Evolutionary conservation across 345 rosid species (phyloP), one percentile per base, ranked within the genome.

Genomic region (Trapa bicornis): DNA sequence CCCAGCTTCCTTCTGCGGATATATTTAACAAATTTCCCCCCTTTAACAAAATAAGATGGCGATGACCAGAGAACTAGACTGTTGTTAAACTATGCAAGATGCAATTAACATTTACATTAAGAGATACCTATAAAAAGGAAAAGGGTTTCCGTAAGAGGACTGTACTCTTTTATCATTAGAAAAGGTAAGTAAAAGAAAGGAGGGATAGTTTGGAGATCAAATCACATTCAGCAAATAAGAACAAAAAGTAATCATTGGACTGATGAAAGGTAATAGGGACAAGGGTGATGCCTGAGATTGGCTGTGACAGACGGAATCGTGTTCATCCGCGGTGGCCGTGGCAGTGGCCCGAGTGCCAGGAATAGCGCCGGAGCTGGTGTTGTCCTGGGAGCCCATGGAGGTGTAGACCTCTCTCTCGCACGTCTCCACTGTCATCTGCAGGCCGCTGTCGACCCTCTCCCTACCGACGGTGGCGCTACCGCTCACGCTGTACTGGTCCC

Each of bases 231-330:
- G 12, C 14, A 13, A 50, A 50, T 50, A 50, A 50, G 22, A 50
- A 50, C 54, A 50, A 50, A 22, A 53, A 1, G 58, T n/a, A 54
- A 54, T 54, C 33, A 54, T 54, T 54, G 60, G 11, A 54, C 33
- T 54, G 60, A 54, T 54, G 35, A 22, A 35, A 54, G 29, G 29
- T 22, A 22, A 33, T 6, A 22, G 60, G 22, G 60, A 13, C 17
- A 13, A 22, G 54, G 5, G 54, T 3, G 60, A 54, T 54, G 37
- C 97, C 83, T 77, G 83, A 22, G 84, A 75, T 69, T 81, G 78
- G 54, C 82, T 81, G 78, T 88, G 88, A 65, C 86, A 84, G 66
- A 84, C 89, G 22, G 94, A 85, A 80, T 90, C 98, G 70, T 80
- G 85, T 60, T 90, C 97, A 15, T 86, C 92, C 0, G 80, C 64